Base-by-base conservation (phyloP, 768 basidiomycete species). In the Royoungia palumana region DNA sequence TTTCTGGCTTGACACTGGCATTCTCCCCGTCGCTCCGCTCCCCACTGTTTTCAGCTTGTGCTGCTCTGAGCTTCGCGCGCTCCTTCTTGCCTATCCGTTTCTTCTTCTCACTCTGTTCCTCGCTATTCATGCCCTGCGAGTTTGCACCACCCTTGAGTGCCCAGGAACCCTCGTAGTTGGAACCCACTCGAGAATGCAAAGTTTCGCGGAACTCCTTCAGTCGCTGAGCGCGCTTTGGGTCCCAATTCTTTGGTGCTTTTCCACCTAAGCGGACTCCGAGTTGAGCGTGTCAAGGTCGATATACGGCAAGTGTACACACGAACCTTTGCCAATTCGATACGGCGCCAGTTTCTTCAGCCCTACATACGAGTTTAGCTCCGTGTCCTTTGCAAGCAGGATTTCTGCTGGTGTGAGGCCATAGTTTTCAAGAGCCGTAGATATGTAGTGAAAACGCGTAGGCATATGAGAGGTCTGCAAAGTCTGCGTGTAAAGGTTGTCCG, bases 371-470 rank as follows among this genome's bases (percentile, higher is more conserved):
- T 98, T 99, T 41, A 99, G 78, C 63, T 99, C 96, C 47, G 82
- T 75, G 68, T 99, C 95, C 4, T 85, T 90, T 6, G 95, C 94
- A 61, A 91, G 77, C 21, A 99, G 76, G 54, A 98, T 90, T 59
- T 99, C 94, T 5, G 77, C 81, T 1, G 95, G 82, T 2, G 83
- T 79, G 35, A 99, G 80, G 2, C 79, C 82, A 67, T 77, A 94
- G 27, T 65, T 67, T 51, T 85, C 75, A 0, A 81, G 61, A 36
- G 81, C 68, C 28, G 87, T 80, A 36, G 83, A 75, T n/a, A 81
- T 74, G 64, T 99, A 99, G 66, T 88, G 85, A 80, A 99, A 99
- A 11, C 92, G 86, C 0, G 94, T 98, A 2, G 93, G 86, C 61
- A 94, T 72, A 63, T 85, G 90, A 7, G 84, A 94, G 43, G 95